Evolutionary conservation across 1,284 basidiomycete genomes (phyloP), one percentile per base, ranked within the genome.

Genomic region (Pterulicium gracile): DNA sequence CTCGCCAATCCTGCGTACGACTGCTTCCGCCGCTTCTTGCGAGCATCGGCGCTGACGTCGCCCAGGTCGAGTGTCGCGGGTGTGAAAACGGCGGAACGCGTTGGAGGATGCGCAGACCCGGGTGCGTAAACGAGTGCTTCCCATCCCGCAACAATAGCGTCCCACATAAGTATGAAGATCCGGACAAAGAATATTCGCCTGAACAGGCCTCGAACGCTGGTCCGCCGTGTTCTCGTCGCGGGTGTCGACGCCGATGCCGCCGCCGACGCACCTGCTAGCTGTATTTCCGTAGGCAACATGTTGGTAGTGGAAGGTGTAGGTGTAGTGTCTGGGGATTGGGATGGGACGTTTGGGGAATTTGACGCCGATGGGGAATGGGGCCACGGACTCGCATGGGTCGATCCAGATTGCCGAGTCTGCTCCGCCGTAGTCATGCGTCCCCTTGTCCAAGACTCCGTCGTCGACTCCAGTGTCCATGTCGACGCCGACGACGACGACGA

Each of bases 101-200:
- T n/a, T n/a, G n/a, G n/a, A n/a, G n/a, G n/a, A n/a, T n/a, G n/a
- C n/a, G n/a, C n/a, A n/a, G n/a, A n/a, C n/a, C n/a, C n/a, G n/a
- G n/a, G 27, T n/a, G 27, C 7, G 7, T 10, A 32, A 10, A n/a
- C n/a, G 10, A 32, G 27, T n/a, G 27, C 27, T 32, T 32, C 27
- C 27, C 27, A 32, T n/a, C 27, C 27, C 7, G 27, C 27, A 32
- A 7, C 7, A n/a, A 32, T 7, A 32, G 27, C 27, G 27, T 32
- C 27, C 27, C 27, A 32, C 27, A 32, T 32, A n/a, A 32, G 27
- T 7, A 32, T 32, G 27, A 32, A 32, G 27, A 32, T 32, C 27
- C 27, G 27, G 27, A 77, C 61, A 52, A 80, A 61, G 62, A 72
- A 69, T 49, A 77, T 59, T 34, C 71, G 72, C 46, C 66, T 66